phyloP scores from a whole-genome alignment of 257 asterid species.

The Misopates orontium region DNA sequence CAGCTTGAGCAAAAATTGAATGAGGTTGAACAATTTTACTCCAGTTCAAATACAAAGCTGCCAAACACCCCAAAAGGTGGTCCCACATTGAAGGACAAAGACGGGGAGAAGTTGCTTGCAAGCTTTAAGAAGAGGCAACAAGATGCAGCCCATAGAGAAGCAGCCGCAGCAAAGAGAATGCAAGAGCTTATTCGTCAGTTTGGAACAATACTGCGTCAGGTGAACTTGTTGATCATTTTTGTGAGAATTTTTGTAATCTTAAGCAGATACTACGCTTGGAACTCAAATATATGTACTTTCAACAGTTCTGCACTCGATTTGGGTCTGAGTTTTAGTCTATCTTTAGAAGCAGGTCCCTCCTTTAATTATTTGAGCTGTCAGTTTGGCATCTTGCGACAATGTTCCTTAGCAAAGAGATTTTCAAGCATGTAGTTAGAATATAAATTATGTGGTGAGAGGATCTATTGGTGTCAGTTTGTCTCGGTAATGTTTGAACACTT shows the following conservation, averaged over 20 bases:
- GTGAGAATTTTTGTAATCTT: slow-evolving; percentile 11
- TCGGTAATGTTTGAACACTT: too few relatives aligned
- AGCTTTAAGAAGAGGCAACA: slow-evolving; percentile 63
- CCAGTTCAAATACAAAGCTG: slow-evolving; percentile 47
- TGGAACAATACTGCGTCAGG: slow-evolving; percentile 63
- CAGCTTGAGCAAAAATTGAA: slow-evolving; percentile 71
- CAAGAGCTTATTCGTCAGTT: slow-evolving; percentile 81
- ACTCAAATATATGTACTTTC: not conserved
- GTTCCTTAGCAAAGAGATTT: not conserved
- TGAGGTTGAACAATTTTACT: slow-evolving; percentile 79
- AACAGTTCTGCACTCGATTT: not conserved
- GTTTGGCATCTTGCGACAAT: not conserved
- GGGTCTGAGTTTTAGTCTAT: not conserved
- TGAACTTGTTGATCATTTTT: slow-evolving; percentile 26
- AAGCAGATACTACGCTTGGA: not conserved
- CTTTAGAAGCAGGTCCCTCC: not conserved
- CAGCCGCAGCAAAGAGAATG: slow-evolving; percentile 82
- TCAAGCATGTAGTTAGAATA: not conserved
- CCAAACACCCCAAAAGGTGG: slow-evolving; percentile 50
- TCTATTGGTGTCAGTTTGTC: too few relatives aligned
- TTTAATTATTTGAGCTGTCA: not conserved
- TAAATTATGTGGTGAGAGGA: too few relatives aligned
- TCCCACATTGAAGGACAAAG: slow-evolving; percentile 54
- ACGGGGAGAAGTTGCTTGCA: slow-evolving; percentile 52
- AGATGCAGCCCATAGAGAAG: slow-evolving; percentile 65